phyloP scores from a whole-genome alignment of 495 filamentous ascomycete species.

The Podospora didyma region DNA sequence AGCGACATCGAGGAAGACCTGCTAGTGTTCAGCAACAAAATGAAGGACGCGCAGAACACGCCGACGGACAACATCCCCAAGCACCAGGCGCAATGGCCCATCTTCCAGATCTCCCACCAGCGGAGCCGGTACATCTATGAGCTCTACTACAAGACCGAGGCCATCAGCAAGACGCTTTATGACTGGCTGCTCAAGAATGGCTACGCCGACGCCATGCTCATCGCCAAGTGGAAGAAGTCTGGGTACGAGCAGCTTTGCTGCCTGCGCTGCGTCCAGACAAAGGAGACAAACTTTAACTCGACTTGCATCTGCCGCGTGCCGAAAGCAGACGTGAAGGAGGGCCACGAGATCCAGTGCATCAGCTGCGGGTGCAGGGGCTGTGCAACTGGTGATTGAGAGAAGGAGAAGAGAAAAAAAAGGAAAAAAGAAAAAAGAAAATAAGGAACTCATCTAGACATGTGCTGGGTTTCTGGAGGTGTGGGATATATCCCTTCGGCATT shows the following conservation, averaged over 20 bases:
- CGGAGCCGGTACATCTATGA: conserved; percentile 93
- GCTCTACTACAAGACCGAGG: conserved; percentile 95
- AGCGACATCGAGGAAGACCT: conserved; percentile 95
- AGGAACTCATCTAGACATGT: too few species aligned
- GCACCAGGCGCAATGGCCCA: conserved; percentile 90
- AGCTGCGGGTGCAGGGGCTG: conserved; percentile 93
- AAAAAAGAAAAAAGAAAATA: background rate
- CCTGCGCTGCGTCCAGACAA: conserved; percentile 93
- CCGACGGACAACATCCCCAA: conserved; percentile 53
- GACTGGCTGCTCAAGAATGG: conserved; percentile 96
- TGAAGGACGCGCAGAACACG: conserved; percentile 93
- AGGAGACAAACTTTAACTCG: conserved; percentile 97
- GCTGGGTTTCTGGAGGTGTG: too few species aligned
- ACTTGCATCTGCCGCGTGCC: conserved; percentile 98
- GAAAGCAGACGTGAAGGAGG: conserved; percentile 84
- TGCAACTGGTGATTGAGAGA: conserved; percentile 68
- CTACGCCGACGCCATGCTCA: conserved; percentile 90
- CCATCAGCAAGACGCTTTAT: conserved; percentile 85
- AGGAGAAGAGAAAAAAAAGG: background rate
- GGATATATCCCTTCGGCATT: too few species aligned
- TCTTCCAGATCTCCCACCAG: conserved; percentile 96
- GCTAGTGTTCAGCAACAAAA: conserved; percentile 92
- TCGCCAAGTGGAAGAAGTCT: conserved; percentile 99
- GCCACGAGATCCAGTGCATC: conserved; percentile 89
- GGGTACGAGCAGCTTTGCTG: conserved; percentile 99